Evolutionary conservation across 202 grass and related monocot genomes (phyloP).

Genomic region (Panicum virgatum): DNA sequence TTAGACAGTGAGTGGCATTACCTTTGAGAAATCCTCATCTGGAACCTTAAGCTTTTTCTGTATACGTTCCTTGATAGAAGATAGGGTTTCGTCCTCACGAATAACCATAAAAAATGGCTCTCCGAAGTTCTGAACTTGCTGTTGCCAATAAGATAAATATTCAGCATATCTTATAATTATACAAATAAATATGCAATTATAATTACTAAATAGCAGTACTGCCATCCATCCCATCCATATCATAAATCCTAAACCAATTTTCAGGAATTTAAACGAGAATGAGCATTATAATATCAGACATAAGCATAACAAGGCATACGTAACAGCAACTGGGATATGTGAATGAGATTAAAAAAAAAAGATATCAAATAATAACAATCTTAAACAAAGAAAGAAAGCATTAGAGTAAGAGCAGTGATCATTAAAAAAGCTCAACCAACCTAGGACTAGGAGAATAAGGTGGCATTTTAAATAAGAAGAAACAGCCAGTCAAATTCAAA

Average conservation of each 20-base stretch:
- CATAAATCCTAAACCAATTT: not conserved
- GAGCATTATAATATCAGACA: not conserved
- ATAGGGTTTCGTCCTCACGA: conserved; percentile 83
- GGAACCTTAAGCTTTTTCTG: conserved; percentile 93
- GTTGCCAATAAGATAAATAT: conserved; percentile 31
- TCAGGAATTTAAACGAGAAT: not conserved
- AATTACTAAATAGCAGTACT: not conserved
- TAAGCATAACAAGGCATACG: not conserved
- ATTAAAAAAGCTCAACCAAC: not conserved
- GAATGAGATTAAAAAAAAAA: not conserved
- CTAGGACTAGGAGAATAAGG: not conserved
- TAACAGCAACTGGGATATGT: not conserved
- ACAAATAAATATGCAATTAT: not conserved
- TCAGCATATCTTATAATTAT: conserved; percentile 16
- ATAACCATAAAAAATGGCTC: conserved; percentile 99
- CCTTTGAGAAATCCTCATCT: conserved; percentile 96
- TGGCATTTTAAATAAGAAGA: not conserved
- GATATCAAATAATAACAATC: not conserved
- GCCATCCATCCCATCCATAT: conserved; percentile 1
- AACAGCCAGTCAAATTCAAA: not conserved
- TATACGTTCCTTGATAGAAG: conserved; percentile 81
- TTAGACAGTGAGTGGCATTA: conserved; percentile 24
- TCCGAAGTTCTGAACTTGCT: conserved; percentile 99
- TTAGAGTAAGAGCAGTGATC: not conserved
- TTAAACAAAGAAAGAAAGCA: not conserved